Percentiles rank a stretch among this genome's conserved stretches.
These are phyloP conservation scores for Oxytropis ochrocephala DNA, from an alignment of 306 rosid genomes.

Conservation along the genomic window DNA sequence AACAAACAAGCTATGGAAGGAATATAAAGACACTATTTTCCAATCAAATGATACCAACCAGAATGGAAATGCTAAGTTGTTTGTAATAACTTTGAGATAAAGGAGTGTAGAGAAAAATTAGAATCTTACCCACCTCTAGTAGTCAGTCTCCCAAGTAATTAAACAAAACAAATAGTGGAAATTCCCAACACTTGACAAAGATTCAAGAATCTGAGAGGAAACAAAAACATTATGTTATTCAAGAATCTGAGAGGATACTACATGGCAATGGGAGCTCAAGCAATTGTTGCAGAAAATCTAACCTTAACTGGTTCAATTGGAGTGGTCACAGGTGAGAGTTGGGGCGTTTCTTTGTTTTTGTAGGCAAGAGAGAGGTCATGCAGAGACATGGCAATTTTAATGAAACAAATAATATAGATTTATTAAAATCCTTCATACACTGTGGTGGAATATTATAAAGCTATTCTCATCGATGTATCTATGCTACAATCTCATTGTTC, in stretches of 20 bases:
- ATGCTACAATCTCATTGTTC: neutral
- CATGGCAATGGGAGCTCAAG: conserved; percentile 93
- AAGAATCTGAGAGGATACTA: conserved; percentile 98
- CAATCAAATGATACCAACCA: too few species aligned
- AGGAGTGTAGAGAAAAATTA: too few species aligned
- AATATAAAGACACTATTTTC: too few species aligned
- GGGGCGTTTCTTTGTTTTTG: neutral
- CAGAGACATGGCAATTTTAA: neutral
- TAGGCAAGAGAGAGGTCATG: neutral
- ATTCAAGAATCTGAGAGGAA: too few species aligned
- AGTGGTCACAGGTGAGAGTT: conserved; percentile 83
- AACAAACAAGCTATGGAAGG: too few species aligned
- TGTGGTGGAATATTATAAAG: neutral
- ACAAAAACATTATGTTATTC: too few species aligned
- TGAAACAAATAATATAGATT: neutral
- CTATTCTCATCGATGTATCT: neutral
- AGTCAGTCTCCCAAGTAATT: too few species aligned
- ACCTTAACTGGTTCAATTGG: conserved; percentile 97
- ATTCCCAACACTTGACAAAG: too few species aligned
- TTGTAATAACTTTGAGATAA: too few species aligned
- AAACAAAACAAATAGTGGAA: too few species aligned
- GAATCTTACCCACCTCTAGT: too few species aligned
- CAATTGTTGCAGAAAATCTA: conserved; percentile 89
- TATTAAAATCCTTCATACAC: neutral
- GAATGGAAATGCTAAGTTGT: too few species aligned